These are phyloP conservation scores for Pyrus betulifolia DNA, from an alignment of 306 rosid species.

Conservation along the genomic window DNA sequence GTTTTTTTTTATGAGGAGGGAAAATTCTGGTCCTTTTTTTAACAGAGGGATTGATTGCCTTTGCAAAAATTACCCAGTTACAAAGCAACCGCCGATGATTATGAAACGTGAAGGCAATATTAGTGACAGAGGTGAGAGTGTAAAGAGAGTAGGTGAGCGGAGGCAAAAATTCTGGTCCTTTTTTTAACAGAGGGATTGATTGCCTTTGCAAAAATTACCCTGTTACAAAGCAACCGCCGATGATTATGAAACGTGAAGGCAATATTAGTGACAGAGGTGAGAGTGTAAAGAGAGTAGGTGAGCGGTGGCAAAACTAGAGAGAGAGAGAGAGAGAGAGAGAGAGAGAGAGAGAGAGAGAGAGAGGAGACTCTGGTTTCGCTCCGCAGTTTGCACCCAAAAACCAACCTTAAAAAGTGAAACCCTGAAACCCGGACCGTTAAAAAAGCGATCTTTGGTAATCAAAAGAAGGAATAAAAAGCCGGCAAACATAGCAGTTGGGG, in stretches of 20 bases:
- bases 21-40: background rate
- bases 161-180: too few species aligned
- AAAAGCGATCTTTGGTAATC: background rate
- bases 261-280: background rate
- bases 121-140: too few species aligned
- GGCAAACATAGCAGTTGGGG: background rate
- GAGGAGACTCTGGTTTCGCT: background rate
- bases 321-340: background rate
- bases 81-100: too few species aligned
- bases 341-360: background rate
- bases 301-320: conserved; percentile 1
- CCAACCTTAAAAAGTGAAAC: background rate
- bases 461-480: too few species aligned
- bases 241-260: conserved; percentile 6
- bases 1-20: background rate
- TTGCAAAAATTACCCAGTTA: too few species aligned
- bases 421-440: conserved; percentile 2
- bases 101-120: too few species aligned
- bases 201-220: too few species aligned
- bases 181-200: too few species aligned
- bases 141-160: too few species aligned
- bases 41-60: background rate
- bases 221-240: background rate
- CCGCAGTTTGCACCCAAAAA: background rate
- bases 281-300: conserved; percentile 2